Percentiles rank a stretch among this genome's conserved stretches.
These are phyloP conservation scores for Evansstolkia leycettana DNA, from an alignment of 495 filamentous ascomycete genomes.

Conservation along the genomic window DNA sequence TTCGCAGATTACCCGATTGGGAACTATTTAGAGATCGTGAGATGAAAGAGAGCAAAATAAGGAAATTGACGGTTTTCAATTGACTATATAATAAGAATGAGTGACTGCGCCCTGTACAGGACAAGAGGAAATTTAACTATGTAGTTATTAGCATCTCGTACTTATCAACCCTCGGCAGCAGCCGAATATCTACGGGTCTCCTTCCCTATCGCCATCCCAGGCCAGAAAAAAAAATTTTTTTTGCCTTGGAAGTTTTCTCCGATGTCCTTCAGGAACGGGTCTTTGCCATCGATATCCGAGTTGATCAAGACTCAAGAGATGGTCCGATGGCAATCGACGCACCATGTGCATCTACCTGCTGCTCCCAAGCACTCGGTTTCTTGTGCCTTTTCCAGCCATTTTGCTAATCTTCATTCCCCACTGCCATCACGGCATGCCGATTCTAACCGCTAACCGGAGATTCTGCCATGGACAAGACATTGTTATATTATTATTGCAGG, in stretches of 20 bases:
- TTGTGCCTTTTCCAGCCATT: constrained; percentile 1
- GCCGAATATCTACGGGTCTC: too few species aligned
- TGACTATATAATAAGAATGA: too few species aligned
- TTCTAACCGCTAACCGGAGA: constrained; percentile 1
- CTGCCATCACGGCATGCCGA: not conserved
- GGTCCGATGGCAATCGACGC: not conserved
- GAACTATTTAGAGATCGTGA: too few species aligned
- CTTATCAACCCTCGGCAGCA: too few species aligned
- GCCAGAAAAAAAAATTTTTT: constrained; percentile 3
- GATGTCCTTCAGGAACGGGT: constrained; percentile 2
- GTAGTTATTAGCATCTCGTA: too few species aligned
- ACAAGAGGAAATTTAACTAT: too few species aligned
- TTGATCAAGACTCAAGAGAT: too few species aligned
- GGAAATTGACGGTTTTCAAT: too few species aligned
- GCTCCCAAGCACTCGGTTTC: constrained; percentile 1
- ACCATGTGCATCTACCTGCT: not conserved
- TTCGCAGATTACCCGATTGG: too few species aligned
- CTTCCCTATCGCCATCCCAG: not conserved
- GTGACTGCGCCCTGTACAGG: too few species aligned
- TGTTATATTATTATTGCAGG: too few species aligned
- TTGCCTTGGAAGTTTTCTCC: constrained; percentile 7
- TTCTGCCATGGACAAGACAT: constrained; percentile 1
- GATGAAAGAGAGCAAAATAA: too few species aligned
- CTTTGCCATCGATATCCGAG: constrained; percentile 11
- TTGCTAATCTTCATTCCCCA: not conserved